Base-by-base conservation (phyloP, 2,329 filamentous ascomycete species). In the Cladophialophora immunda region DNA sequence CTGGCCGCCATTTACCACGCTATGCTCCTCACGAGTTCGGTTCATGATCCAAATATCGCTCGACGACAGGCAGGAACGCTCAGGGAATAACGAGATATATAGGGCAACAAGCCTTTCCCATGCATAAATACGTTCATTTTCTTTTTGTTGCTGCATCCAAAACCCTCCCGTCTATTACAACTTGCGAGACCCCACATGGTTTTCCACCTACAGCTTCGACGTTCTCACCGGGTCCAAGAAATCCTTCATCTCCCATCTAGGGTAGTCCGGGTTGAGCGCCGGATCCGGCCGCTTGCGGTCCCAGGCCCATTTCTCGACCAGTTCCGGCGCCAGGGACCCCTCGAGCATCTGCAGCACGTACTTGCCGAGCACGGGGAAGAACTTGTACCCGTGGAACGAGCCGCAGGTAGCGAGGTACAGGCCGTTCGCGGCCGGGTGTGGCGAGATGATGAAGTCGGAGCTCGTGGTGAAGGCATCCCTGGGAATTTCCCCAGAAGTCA, bases 401-500 rank as follows among this genome's bases (percentile, higher is more conserved):
- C 75, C 75, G 68, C 75, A 75, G 9, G 73, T 81, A 0, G 81
- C 81, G n/a, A 83, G 68, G 67, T 79, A 82, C 0, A 83, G 73
- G 4, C 79, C 79, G 58, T 76, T 75, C 5, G 78, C 75, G 19
- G 76, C 78, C 2, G 80, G 72, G 70, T 83, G 81, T 11, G 80
- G 80, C 4, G 80, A 82, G 71, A 82, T 82, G 68, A 83, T 81
- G 68, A 82, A 82, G 72, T 82, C 87, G 25, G 82, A 81, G 73
- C 81, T 86, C 2, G 86, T 83, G 0, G 87, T 89, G 71, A 90
- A 86, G 9, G 87, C 88, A 69, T 90, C 89, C 89, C 88, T 90
- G 62, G 4, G 50, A n/a, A n/a, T 19, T 13, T 41, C 17, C 15
- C 38, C 2, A 4, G 6, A 50, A 22, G 45, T 50, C 27, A 50